Base-by-base conservation (phyloP, 192 early-diverging fungal species). In the Entrophospora sp. region DNA sequence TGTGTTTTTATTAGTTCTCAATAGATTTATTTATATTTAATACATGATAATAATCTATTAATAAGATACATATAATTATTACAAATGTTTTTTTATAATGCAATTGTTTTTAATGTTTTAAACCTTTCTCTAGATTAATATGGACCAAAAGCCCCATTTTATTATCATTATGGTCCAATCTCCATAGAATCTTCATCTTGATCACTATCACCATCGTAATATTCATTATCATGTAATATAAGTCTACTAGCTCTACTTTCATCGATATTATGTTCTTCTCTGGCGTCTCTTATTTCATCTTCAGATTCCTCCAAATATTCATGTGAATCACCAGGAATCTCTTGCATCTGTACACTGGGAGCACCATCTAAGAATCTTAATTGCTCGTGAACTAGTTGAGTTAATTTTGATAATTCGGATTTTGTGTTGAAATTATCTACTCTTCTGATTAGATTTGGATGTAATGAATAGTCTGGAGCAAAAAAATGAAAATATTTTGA, bases 271-370 rank as follows among this genome's bases (percentile, higher is more conserved):
- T n/a, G n/a, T n/a, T 79, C 78, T 68, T 77, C 75, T 35, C 73
- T 68, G 37, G 56, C 58, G 70, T 74, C 74, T 69, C 73, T 51
- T 49, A 71, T 51, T 75, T 86, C 82, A 13, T 79, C 78, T 5
- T 84, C 84, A 36, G 75, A 74, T 57, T 81, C 79, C 24, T 83
- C 79, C 40, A 82, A 46, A 20, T 74, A 80, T 18, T 75, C 78
- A 40, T 81, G 76, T 40, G 84, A 78, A 56, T 81, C 83, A 0
- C 83, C 87, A 20, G 90, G 88, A 24, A 87, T 80, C 71, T 88
- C 91, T 45, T 95, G 93, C 91, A 96, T 93, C 71, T 98, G 95
- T 32, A 99, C 92, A 45, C 89, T 90, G 0, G 97, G 97, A 7
- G 95, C 97, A 18, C 85, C 86, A 68, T 89, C 82, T 36, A 98